Evolutionary conservation across 2,329 filamentous ascomycete species (phyloP).

Genomic region (Fusarium dimerum): DNA sequence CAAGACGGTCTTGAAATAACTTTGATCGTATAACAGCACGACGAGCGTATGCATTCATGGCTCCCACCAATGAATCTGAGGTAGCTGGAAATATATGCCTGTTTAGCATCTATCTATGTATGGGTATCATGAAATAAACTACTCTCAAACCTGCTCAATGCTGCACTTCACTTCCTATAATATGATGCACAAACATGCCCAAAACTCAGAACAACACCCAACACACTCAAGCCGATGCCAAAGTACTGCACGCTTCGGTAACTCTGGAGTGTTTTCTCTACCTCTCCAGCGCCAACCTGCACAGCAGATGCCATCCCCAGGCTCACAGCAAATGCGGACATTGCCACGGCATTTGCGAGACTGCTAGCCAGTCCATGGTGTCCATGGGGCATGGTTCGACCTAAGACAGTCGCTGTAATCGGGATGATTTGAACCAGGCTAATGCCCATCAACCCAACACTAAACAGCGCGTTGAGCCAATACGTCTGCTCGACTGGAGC

Average conservation of each 20-base stretch:
- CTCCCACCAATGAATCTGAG: background rate
- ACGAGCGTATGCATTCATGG: background rate
- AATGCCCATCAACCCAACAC: slow-evolving; percentile 26
- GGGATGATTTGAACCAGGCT: slow-evolving; percentile 26
- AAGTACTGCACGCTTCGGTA: slow-evolving; percentile 29
- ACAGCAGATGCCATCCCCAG: slow-evolving; percentile 28
- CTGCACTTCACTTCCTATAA: slow-evolving; percentile 19
- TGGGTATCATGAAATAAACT: background rate
- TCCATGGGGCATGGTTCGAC: slow-evolving; percentile 22
- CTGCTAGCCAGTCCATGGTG: slow-evolving; percentile 23
- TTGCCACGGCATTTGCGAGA: slow-evolving; percentile 19
- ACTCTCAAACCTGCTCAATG: background rate
- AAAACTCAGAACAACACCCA: slow-evolving; percentile 23
- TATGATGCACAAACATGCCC: slow-evolving; percentile 17
- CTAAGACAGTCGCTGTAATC: slow-evolving; percentile 19
- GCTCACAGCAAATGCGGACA: slow-evolving; percentile 24
- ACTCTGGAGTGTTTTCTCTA: slow-evolving; percentile 12
- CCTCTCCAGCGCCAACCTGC: slow-evolving; percentile 15
- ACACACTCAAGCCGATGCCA: slow-evolving; percentile 21
- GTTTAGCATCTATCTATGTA: background rate
- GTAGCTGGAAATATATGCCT: background rate
- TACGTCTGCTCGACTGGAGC: slow-evolving; percentile 24
- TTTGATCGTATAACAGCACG: background rate
- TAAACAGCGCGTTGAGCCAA: slow-evolving; percentile 28
- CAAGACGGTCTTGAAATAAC: too few species aligned